These are phyloP conservation scores for Zizania latifolia DNA, from an alignment of 176 grass and related monocot species.

Conservation along the genomic window DNA sequence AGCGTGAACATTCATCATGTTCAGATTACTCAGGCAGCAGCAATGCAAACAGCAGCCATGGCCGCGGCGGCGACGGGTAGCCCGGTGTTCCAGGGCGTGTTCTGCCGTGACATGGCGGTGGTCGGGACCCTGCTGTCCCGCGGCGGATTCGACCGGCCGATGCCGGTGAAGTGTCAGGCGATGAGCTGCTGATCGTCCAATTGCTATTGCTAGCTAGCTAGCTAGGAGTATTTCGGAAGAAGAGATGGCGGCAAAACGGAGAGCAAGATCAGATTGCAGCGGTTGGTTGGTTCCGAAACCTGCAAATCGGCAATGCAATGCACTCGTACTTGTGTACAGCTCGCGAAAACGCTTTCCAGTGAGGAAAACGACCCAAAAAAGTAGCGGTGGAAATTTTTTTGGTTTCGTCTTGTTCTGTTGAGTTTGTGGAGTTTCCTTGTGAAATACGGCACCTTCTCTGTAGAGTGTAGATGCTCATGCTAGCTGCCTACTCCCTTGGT, in stretches of 20 bases:
- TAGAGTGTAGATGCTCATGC: neutral
- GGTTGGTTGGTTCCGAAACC: neutral
- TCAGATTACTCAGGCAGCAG: neutral
- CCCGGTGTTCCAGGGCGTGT: constrained; percentile 60
- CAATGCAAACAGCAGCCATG: too few relatives aligned
- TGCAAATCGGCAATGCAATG: too few relatives aligned
- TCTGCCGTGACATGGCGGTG: constrained; percentile 91
- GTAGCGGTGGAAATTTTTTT: too few relatives aligned
- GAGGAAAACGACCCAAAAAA: neutral
- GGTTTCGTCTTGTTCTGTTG: neutral
- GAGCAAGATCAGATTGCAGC: neutral
- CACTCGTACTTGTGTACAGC: too few relatives aligned
- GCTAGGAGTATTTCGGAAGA: too few relatives aligned
- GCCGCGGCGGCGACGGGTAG: constrained; percentile 19
- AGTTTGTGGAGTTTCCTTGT: neutral
- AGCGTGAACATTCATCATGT: neutral
- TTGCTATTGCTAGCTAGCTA: too few relatives aligned
- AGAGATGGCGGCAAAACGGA: constrained; percentile 2
- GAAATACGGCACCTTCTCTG: constrained; percentile 1
- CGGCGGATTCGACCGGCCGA: constrained; percentile 35
- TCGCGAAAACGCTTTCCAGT: too few relatives aligned
- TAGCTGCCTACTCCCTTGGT: neutral
- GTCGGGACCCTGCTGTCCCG: constrained; percentile 59
- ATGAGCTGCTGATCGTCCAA: constrained; percentile 53
- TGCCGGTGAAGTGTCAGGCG: constrained; percentile 72